phyloP scores from a whole-genome alignment of 2,329 filamentous ascomycete genomes.

The Venturia effusa region DNA sequence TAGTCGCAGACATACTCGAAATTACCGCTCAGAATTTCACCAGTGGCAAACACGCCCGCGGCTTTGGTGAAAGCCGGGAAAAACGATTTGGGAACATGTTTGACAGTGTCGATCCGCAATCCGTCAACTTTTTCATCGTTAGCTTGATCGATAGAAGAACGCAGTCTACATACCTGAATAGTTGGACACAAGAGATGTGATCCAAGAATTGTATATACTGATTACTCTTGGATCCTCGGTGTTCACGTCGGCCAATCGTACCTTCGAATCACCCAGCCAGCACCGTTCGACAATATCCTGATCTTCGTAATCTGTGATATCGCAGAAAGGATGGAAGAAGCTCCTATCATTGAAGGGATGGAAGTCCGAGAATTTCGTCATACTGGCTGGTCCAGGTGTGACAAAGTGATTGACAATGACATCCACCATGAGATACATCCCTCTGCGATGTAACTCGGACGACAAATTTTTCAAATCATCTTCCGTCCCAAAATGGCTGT shows the following conservation, averaged over 20 bases:
- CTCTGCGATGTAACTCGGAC: constrained; percentile 41
- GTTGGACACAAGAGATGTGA: constrained; percentile 28
- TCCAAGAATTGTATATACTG: constrained; percentile 32
- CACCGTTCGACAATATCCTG: constrained; percentile 35
- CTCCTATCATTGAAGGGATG: constrained; percentile 44
- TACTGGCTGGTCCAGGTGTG: constrained; percentile 34
- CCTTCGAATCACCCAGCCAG: constrained; percentile 39
- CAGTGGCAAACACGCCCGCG: constrained; percentile 26
- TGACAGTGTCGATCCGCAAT: constrained; percentile 27
- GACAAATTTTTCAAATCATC: constrained; percentile 49
- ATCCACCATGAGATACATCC: constrained; percentile 51
- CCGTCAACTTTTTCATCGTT: constrained; percentile 22
- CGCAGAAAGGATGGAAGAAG: constrained; percentile 52
- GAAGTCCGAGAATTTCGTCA: constrained; percentile 24
- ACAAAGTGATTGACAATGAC: constrained; percentile 48
- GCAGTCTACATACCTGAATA: constrained; percentile 22
- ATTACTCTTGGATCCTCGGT: constrained; percentile 28
- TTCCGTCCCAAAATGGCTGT: constrained; percentile 47
- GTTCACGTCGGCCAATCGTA: constrained; percentile 35
- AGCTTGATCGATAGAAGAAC: background rate
- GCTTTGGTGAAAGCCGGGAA: constrained; percentile 23
- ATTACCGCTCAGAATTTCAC: constrained; percentile 26
- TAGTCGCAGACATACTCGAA: constrained; percentile 24
- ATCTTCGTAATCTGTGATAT: constrained; percentile 43
- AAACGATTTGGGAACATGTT: constrained; percentile 28